A percentile compares a stretch with the other conserved stretches of the same genome.
These are phyloP conservation scores for Triticum dicoccoides DNA, from an alignment of 176 grass and related monocot genomes.

Conservation along the genomic window DNA sequence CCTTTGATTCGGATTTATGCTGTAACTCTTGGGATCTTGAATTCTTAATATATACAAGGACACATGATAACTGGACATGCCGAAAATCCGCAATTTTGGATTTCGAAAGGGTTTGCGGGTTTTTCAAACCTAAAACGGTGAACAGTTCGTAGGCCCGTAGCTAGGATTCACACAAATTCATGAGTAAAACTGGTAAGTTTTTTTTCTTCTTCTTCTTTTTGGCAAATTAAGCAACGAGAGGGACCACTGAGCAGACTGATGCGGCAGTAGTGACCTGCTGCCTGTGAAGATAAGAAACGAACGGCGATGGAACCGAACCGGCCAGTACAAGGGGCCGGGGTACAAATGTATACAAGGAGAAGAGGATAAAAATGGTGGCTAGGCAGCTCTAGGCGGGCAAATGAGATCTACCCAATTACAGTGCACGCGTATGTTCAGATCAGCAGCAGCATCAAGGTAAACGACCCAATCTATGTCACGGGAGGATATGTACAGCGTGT, in stretches of 20 bases:
- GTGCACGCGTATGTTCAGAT: background rate
- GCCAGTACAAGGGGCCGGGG: background rate
- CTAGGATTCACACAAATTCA: no score
- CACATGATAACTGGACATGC: no score
- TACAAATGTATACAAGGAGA: background rate
- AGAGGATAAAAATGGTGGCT: background rate
- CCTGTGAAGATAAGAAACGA: background rate
- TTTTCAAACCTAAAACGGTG: background rate
- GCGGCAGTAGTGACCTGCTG: background rate
- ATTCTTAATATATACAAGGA: no score
- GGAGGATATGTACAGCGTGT: background rate
- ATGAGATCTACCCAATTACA: background rate
- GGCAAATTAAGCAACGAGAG: background rate
- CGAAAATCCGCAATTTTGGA: background rate
- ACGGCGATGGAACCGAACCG: constrained; percentile 4
- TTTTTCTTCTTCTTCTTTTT: no score
- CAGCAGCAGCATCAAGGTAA: background rate
- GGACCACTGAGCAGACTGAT: background rate
- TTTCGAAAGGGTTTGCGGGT: background rate
- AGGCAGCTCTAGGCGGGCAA: background rate
- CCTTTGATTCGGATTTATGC: background rate
- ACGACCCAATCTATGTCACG: background rate
- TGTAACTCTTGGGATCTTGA: background rate
- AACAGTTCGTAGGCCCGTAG: no score
- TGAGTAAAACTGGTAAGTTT: background rate